Base-by-base conservation (phyloP, 2,329 filamentous ascomycete species). In the Mollisia scopiformis region DNA sequence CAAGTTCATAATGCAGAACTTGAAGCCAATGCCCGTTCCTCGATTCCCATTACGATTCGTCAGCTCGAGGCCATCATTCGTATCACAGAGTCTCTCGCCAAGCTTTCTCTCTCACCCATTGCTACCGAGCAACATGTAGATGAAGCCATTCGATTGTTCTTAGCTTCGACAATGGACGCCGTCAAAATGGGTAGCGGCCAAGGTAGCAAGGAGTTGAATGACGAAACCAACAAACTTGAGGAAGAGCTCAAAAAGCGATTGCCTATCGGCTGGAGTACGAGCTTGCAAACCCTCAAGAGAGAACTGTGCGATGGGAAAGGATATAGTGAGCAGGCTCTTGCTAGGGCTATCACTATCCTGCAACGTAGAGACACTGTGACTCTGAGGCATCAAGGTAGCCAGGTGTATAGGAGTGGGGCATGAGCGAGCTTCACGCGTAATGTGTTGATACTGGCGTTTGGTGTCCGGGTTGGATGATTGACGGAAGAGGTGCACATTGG, bases 61-160 rank as follows among this genome's bases (percentile, higher is more conserved):
- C 95, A 99, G 75, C 86, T 99, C 6, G 95, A 99, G 77, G 94
- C 94, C 71, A 96, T 99, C 68, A 91, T 98, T 65, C 94, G 95
- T 74, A 98, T 99, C 72, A 96, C 93, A 2, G 95, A 99, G 75
- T 93, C 95, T 0, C 85, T 99, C 2, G 95, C 95, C 59, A 99
- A 99, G 76, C 82, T 99, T 46, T 88, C 90, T 0, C 84, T 99
- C 8, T 92, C 90, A 0, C 89, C 93, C 3, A 83, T 97, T 43
- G 95, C 94, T 2, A 93, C 90, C 0, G 94, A 97, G 75, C 83
- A 87, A 50, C 95, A 99, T 72, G 95, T 99, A 55, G 94, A 99
- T 72, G 95, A 99, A 79, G 95, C 95, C 2, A 99, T 99, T 71
- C 89, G 95, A 0, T 84, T 99, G 16, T 99, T 99, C 88, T 81